Base-by-base conservation (phyloP, 192 early-diverging fungal genomes). In the Coemansia sp. region DNA sequence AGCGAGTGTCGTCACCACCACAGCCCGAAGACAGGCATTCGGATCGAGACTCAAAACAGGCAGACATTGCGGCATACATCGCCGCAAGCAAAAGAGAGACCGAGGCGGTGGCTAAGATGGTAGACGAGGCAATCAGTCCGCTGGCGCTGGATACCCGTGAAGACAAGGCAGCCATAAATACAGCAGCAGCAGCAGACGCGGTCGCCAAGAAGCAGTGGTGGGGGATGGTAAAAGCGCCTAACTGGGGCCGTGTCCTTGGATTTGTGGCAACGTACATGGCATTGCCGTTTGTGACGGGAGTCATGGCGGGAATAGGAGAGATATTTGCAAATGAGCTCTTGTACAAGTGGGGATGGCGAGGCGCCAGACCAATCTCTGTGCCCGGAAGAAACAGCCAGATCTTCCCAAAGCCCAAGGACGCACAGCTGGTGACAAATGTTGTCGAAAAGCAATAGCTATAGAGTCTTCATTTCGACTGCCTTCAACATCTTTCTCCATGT, bases 321-420 rank as follows among this genome's bases (percentile, higher is more conserved):
- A 92, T 92, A 41, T 87, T 88, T 66, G 91, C 91, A 55, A 90
- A 92, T 73, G 91, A 92, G 69, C 61, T 89, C 25, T 81, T 88
- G 34, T 91, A 85, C 66, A 83, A 85, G 22, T 89, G 85, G 84
- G 91, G 91, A 8, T 92, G 91, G 91, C 59, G 69, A n/a, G 79
- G 79, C 11, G 79, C 79, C 0, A 63, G 75, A 9, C 74, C 75
- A 6, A 60, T 82, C 22, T 48, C 61, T 52, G 79, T 82, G 0
- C 33, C 55, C 11, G 71, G 75, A 9, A 64, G 79, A 46, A 61
- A 66, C 38, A 49, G 49, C 49, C 78, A 66, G 13, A 65, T 66
- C 36, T 75, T 75, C 23, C 78, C 78, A 2, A 53, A 67, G 5
- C 20, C 36, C 35, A 49, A 59, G 19, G 58, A 55, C 23, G 17